phyloP scores from a whole-genome alignment of 495 filamentous ascomycete species.

The Neurospora sp. region DNA sequence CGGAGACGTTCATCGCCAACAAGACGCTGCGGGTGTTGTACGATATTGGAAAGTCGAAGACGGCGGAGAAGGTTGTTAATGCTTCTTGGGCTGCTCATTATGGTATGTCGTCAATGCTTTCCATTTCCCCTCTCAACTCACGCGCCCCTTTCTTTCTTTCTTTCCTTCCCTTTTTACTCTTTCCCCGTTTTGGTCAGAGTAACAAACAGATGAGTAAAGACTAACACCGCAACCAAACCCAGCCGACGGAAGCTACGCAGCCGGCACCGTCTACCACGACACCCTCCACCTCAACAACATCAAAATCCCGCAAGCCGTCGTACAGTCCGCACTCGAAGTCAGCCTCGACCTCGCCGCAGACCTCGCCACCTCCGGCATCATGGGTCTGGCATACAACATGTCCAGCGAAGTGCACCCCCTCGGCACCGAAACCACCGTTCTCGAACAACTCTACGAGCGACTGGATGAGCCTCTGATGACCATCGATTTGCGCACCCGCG shows the following conservation, averaged over 20 bases:
- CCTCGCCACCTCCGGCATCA: slow-evolving; percentile 23
- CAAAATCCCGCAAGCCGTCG: slow-evolving; percentile 50
- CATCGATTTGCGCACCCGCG: slow-evolving; percentile 54
- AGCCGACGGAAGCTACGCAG: slow-evolving; percentile 22
- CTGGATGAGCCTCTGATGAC: slow-evolving; percentile 51
- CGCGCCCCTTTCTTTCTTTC: neutral
- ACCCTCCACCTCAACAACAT: slow-evolving; percentile 31
- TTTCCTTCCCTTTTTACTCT: neutral
- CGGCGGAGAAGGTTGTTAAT: slow-evolving; percentile 40
- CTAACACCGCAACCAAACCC: neutral
- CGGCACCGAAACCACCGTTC: slow-evolving; percentile 48
- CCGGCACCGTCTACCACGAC: slow-evolving; percentile 30
- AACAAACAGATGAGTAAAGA: no score
- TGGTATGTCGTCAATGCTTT: slow-evolving; percentile 41
- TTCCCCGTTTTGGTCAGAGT: no score
- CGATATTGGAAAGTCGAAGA: slow-evolving; percentile 47
- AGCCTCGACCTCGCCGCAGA: slow-evolving; percentile 21
- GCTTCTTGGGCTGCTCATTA: slow-evolving; percentile 61
- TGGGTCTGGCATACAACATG: slow-evolving; percentile 22
- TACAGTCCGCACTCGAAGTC: slow-evolving; percentile 26
- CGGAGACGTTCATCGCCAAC: slow-evolving; percentile 7
- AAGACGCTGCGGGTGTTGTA: slow-evolving; percentile 8
- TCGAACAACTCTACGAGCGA: slow-evolving; percentile 51
- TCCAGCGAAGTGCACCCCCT: slow-evolving; percentile 29
- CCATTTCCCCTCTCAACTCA: neutral